Evolutionary conservation across 2,329 filamentous ascomycete species (phyloP), one percentile per base, ranked within the genome.

Genomic region (Trichoderma koningiopsis): DNA sequence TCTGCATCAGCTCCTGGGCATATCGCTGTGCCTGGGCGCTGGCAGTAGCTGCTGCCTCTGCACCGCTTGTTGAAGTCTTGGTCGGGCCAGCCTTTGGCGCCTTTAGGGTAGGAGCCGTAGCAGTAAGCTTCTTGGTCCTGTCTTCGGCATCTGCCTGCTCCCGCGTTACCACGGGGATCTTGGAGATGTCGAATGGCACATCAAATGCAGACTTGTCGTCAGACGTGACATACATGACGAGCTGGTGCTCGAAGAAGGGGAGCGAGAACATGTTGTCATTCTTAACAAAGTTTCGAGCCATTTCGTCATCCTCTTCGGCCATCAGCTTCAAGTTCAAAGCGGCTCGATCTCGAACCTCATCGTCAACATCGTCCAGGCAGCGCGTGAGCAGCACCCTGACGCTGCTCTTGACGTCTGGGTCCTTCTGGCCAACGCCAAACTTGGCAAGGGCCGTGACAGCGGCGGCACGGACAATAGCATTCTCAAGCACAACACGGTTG

Each of bases 71-170:
- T 57, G 91, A 84, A 71, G 89, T 81, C 83, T 96, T 97, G 69
- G 88, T 84, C 29, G 93, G 89, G 33, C 92, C 91, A 35, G 92
- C 84, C 78, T 93, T 94, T 70, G 95, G 94, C 35, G 95, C 93
- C 82, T 98, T 98, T 84, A 98, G 90, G 3, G 94, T 97, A 11
- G 95, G 94, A 1, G 94, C 93, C 19, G 93, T 92, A 22, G 93
- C 93, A 3, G 93, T 97, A 75, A 98, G 92, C 85, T 98, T 98
- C 90, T 97, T 97, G 33, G 93, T 97, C 75, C 95, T 89, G 81
- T 98, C 96, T 80, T 97, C 95, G 14, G 96, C 96, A 75, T 97
- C 91, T 71, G 95, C 95, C 83, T 99, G 94, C 80, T 98, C 96
- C 70, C 96, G 90, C 24, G 94, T 97, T 73, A 99, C 96, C 59